A percentile compares a stretch with the other conserved stretches of the same genome.
Evolutionary conservation across 805 yeast genomes (phyloP).

Genomic region (Kluyveromyces lactis): DNA sequence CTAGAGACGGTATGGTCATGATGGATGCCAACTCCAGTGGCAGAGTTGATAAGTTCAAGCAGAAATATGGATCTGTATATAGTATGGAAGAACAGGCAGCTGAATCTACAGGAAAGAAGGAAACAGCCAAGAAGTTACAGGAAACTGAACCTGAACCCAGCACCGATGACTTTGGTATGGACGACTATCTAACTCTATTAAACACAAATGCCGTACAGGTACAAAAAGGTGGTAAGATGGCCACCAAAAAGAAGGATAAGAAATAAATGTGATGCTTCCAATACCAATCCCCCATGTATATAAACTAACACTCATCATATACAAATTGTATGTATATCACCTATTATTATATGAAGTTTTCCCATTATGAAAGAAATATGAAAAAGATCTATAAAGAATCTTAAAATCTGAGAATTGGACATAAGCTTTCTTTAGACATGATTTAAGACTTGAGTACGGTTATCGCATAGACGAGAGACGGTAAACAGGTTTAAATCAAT

Average conservation of each 20-base stretch:
- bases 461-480: no score
- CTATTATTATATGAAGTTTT: no score
- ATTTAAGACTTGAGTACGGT: no score
- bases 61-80: slow-evolving; percentile 47
- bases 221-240: slow-evolving; percentile 26
- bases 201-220: slow-evolving; percentile 25
- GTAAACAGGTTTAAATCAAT: no score
- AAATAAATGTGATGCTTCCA: slow-evolving; percentile 9
- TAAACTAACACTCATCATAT: no score
- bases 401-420: no score
- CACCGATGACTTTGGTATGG: slow-evolving; percentile 20
- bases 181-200: slow-evolving; percentile 26
- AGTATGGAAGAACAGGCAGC: slow-evolving; percentile 28
- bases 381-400: no score
- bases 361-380: no score
- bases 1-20: slow-evolving; percentile 65
- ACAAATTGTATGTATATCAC: no score
- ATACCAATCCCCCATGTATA: not conserved
- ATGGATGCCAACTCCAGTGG: slow-evolving; percentile 82
- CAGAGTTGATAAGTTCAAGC: slow-evolving; percentile 64
- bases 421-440: no score
- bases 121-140: slow-evolving; percentile 3
- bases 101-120: slow-evolving; percentile 7
- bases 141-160: slow-evolving; percentile 9
- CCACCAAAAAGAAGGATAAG: slow-evolving; percentile 22